Evolutionary conservation across 768 basidiomycete genomes (phyloP).

Genomic region (Pisolithus marmoratus): DNA sequence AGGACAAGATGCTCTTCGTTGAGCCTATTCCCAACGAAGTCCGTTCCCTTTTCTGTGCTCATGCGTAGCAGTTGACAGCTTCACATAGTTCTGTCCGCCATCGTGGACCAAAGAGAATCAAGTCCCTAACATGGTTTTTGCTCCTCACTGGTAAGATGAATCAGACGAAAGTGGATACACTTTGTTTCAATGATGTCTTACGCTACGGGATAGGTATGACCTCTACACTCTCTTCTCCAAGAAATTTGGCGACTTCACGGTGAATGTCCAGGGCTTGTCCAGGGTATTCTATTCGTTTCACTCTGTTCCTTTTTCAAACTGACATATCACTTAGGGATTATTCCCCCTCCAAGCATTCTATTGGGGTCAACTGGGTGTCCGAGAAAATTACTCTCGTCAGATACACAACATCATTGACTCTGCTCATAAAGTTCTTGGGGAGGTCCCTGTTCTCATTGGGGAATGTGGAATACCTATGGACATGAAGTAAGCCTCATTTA

Average conservation of each 20-base stretch:
- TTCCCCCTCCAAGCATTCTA: constrained; percentile 77
- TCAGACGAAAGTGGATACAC: not conserved
- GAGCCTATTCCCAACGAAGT: constrained; percentile 96
- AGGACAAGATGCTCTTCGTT: constrained; percentile 61
- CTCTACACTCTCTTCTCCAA: constrained; percentile 84
- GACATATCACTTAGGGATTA: constrained; percentile 57
- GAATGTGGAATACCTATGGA: constrained; percentile 98
- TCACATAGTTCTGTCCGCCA: constrained; percentile 64
- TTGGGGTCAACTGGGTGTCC: constrained; percentile 78
- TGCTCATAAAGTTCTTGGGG: constrained; percentile 66
- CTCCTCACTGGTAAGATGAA: constrained; percentile 63
- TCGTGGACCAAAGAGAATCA: constrained; percentile 67
- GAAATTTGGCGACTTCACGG: constrained; percentile 76
- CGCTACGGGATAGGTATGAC: constrained; percentile 67
- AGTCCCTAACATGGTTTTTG: constrained; percentile 58
- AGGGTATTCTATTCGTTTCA: constrained; percentile 43
- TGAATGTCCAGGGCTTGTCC: constrained; percentile 91
- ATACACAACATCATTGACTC: constrained; percentile 72
- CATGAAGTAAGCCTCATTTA: constrained; percentile 65
- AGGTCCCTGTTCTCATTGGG: constrained; percentile 80
- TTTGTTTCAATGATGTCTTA: not conserved
- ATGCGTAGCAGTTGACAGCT: constrained; percentile 2
- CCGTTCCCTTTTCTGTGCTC: not conserved
- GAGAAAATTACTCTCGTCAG: constrained; percentile 80
- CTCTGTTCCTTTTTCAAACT: not conserved